A percentile compares a stretch with the other conserved stretches of the same genome.
phyloP scores from a whole-genome alignment of 306 rosid species.

The Macrotyloma uniflorum region DNA sequence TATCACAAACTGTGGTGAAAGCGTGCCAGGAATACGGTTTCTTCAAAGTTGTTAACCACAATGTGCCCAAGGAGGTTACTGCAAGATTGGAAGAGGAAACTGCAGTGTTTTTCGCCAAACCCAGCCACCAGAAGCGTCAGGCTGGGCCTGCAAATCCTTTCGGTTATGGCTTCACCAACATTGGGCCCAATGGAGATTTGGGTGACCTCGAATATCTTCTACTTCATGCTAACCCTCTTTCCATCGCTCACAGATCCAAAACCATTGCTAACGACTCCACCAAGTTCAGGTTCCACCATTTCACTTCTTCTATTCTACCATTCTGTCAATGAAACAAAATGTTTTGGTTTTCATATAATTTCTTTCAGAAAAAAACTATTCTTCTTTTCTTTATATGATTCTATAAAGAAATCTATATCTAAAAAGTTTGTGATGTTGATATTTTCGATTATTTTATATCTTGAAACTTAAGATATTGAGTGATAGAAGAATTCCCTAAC shows the following conservation, averaged over 20 bases:
- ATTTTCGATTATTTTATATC: too few relatives aligned
- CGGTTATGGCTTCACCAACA: conserved; percentile 83
- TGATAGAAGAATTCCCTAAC: too few relatives aligned
- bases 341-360: too few relatives aligned
- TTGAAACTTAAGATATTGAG: too few relatives aligned
- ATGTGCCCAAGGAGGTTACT: conserved; percentile 57
- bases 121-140: conserved; percentile 50
- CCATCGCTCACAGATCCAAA: conserved; percentile 51
- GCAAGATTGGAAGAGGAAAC: conserved; percentile 61
- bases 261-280: conserved; percentile 60
- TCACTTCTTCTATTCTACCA: not conserved
- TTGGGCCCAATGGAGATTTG: conserved; percentile 82
- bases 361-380: too few relatives aligned
- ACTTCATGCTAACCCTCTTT: conserved; percentile 62
- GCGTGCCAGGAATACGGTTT: conserved; percentile 81
- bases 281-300: conserved; percentile 63
- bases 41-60: conserved; percentile 84
- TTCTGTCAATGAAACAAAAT: too few relatives aligned
- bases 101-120: conserved; percentile 57
- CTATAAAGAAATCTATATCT: too few relatives aligned
- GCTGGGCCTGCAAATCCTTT: conserved; percentile 82
- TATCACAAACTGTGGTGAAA: conserved; percentile 50
- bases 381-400: not conserved
- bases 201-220: conserved; percentile 94
- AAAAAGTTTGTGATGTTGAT: too few relatives aligned